Evolutionary conservation across 768 basidiomycete genomes (phyloP).

Genomic region (Mycena galopus): DNA sequence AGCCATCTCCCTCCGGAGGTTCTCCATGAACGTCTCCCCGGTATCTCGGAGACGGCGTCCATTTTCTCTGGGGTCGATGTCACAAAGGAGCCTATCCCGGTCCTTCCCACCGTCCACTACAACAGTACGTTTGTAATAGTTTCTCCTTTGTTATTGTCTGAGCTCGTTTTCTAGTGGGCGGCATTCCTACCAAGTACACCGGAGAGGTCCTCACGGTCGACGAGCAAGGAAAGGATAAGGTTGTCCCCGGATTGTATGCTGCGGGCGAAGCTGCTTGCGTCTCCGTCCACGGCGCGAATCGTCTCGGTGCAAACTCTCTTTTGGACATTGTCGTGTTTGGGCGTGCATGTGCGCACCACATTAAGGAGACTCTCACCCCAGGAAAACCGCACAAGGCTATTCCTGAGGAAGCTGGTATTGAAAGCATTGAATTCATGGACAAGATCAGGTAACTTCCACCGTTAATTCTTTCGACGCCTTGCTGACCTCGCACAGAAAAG

Average conservation of each 20-base stretch:
- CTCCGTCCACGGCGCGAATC: slow-evolving; percentile 99
- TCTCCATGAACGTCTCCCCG: slow-evolving; percentile 95
- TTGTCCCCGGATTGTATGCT: slow-evolving; percentile 97
- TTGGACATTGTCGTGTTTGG: slow-evolving; percentile 99
- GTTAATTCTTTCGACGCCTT: background rate
- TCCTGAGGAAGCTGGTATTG: slow-evolving; percentile 86
- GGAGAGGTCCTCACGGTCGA: slow-evolving; percentile 95
- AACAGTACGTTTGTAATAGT: slow-evolving; percentile 78
- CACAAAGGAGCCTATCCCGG: slow-evolving; percentile 99
- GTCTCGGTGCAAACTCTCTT: slow-evolving; percentile 98
- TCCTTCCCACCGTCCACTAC: slow-evolving; percentile 98
- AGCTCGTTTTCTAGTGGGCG: slow-evolving; percentile 80
- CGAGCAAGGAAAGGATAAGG: slow-evolving; percentile 89
- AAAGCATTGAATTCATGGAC: slow-evolving; percentile 90
- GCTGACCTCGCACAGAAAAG: slow-evolving; percentile 59
- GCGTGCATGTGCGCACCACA: slow-evolving; percentile 99
- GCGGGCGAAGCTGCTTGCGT: slow-evolving; percentile 99
- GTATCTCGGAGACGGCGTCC: slow-evolving; percentile 99
- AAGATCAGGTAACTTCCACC: slow-evolving; percentile 70
- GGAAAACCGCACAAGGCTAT: slow-evolving; percentile 93
- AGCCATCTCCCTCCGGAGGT: slow-evolving; percentile 97
- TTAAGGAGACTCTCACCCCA: slow-evolving; percentile 89
- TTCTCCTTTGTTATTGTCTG: slow-evolving; percentile 32
- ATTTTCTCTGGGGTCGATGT: slow-evolving; percentile 99
- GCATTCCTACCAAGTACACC: slow-evolving; percentile 98